Evolutionary conservation across 2,329 filamentous ascomycete species (phyloP).

Genomic region (Zalaria sp.): DNA sequence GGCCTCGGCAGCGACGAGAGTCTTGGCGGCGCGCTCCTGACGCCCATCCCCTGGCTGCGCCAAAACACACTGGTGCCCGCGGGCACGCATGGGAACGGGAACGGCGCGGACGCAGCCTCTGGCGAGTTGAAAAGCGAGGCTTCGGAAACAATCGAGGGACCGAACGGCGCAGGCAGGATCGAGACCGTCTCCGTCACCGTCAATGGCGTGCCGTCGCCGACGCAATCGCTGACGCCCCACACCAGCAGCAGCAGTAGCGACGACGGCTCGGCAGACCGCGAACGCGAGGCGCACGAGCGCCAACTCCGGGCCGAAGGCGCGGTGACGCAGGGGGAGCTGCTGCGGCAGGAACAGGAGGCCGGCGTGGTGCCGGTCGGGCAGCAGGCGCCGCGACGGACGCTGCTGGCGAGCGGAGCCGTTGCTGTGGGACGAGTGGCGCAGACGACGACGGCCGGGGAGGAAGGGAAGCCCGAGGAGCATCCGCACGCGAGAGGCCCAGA

Average conservation of each 20-base stretch:
- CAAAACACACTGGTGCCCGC: slow-evolving; percentile 8
- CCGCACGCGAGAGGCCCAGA: slow-evolving; percentile 77
- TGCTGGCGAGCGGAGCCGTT: slow-evolving; percentile 11
- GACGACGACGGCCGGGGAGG: slow-evolving; percentile 21
- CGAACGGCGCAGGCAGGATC: slow-evolving; percentile 63
- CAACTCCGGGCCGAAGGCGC: slow-evolving; percentile 31
- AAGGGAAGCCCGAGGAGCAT: slow-evolving; percentile 36
- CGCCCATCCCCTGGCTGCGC: slow-evolving; percentile 79
- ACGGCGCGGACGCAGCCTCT: slow-evolving; percentile 5
- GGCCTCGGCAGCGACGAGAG: slow-evolving; percentile 70
- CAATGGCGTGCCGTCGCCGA: slow-evolving; percentile 39
- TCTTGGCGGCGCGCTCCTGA: slow-evolving; percentile 77
- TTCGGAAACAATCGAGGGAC: slow-evolving; percentile 68
- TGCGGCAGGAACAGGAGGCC: slow-evolving; percentile 75
- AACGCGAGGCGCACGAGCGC: slow-evolving; percentile 8
- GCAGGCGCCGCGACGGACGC: slow-evolving; percentile 17
- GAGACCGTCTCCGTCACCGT: slow-evolving; percentile 68
- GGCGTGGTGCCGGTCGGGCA: slow-evolving; percentile 61
- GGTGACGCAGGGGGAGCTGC: slow-evolving; percentile 69
- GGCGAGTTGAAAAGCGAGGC: slow-evolving; percentile 54
- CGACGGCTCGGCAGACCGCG: not conserved
- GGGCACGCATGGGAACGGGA: not conserved
- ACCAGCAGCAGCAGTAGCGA: not conserved
- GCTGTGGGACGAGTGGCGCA: slow-evolving; percentile 15
- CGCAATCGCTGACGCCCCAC: slow-evolving; percentile 1